Conservation (phyloP, 306 rosid genomes). For the Vigna unguiculata region DNA sequence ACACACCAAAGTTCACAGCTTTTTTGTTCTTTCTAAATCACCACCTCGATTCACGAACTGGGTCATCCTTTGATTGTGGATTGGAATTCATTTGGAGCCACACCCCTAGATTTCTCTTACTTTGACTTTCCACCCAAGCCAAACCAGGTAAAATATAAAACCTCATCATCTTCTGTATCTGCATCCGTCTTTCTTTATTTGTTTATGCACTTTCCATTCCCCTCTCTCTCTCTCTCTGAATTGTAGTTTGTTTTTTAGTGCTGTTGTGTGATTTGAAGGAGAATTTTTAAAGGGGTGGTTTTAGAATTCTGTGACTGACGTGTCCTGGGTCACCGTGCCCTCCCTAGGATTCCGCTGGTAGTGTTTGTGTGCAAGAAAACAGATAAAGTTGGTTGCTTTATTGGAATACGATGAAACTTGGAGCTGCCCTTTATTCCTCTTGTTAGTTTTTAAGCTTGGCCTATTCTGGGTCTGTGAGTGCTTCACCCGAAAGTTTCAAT, state of each 20-base stretch:
- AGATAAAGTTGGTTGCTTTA: conserved; percentile 59
- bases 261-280: conserved; percentile 46
- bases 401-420: conserved; percentile 60
- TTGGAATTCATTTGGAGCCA: conserved; percentile 41
- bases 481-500: conserved; percentile 36
- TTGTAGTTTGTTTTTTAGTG: conserved; percentile 44
- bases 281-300: conserved; percentile 44
- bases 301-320: conserved; percentile 46
- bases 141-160: conserved; percentile 33
- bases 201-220: not conserved
- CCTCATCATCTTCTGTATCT: conserved; percentile 26
- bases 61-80: conserved; percentile 49
- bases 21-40: conserved; percentile 45
- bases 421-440: conserved; percentile 44
- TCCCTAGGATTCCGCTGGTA: conserved; percentile 68
- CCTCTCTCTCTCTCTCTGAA: not conserved
- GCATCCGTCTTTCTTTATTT: not conserved
- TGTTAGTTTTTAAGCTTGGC: conserved; percentile 47
- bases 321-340: conserved; percentile 59
- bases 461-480: conserved; percentile 26
- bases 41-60: conserved; percentile 60
- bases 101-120: conserved; percentile 47
- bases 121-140: conserved; percentile 57
- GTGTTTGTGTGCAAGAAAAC: conserved; percentile 45
- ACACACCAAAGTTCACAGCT: conserved; percentile 37